phyloP scores from a whole-genome alignment of 805 yeast genomes.

The Ogataea methanolica region DNA sequence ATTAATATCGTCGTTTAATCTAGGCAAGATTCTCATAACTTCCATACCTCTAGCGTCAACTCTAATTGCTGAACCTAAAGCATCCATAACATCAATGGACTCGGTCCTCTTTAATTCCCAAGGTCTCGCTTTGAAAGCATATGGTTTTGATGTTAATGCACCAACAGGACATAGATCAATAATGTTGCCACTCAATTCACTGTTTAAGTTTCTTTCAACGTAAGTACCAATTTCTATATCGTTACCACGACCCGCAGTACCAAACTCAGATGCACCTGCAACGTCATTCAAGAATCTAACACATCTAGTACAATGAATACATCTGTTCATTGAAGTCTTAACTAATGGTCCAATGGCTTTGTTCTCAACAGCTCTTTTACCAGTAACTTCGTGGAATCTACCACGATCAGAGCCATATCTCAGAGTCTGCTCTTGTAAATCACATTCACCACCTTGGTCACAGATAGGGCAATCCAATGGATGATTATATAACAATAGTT shows the following conservation, averaged over 20 bases:
- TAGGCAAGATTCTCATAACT: conserved; percentile 82
- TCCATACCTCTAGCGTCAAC: conserved; percentile 85
- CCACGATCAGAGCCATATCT: conserved; percentile 86
- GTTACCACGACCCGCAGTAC: conserved; percentile 86
- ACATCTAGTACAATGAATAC: conserved; percentile 90
- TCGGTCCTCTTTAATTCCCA: conserved; percentile 92
- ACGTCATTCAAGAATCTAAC: conserved; percentile 85
- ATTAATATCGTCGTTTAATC: conserved; percentile 79
- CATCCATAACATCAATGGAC: conserved; percentile 80
- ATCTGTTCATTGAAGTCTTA: conserved; percentile 87
- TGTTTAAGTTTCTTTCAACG: conserved; percentile 76
- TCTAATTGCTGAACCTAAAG: conserved; percentile 74
- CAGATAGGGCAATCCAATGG: conserved; percentile 91
- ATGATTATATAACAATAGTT: conserved; percentile 82
- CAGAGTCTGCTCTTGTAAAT: conserved; percentile 80
- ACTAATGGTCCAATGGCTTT: conserved; percentile 87
- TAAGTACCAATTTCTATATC: conserved; percentile 91
- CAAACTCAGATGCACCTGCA: conserved; percentile 90
- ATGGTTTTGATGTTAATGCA: conserved; percentile 85
- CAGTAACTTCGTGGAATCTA: conserved; percentile 72
- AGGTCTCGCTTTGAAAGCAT: conserved; percentile 89
- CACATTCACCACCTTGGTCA: conserved; percentile 95
- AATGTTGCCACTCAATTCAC: conserved; percentile 83
- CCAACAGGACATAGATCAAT: conserved; percentile 91
- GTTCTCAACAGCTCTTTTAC: conserved; percentile 87